Evolutionary conservation across 768 basidiomycete species (phyloP), one percentile per base, ranked within the genome.

Genomic region (Termitomyces titanicus): DNA sequence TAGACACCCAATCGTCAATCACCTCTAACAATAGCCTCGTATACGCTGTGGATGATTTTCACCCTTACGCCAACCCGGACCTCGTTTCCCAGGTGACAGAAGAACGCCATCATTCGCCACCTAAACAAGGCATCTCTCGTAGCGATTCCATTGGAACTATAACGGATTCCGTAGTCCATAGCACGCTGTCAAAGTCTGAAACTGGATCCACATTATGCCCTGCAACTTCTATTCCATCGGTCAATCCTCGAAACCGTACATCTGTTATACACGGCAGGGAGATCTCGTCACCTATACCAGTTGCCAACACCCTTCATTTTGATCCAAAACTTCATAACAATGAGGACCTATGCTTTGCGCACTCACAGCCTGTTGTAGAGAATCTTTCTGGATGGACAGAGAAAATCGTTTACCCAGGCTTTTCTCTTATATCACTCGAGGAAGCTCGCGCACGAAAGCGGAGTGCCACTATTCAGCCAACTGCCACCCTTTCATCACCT

Each of bases 31-130:
- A 45, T 57, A 55, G 53, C 52, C 35, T 48, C 47, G 63, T 65
- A 60, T 68, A 66, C 54, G 63, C 66, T 39, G 73, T 72, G 56
- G 76, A 76, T 58, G 73, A 66, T 37, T 64, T 79, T 37, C 90
- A 92, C 71, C 90, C 90, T 25, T 92, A 90, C 66, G 90, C 90
- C 50, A 90, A 92, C 62, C 89, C 89, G 8, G 86, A 90, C 58
- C 72, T 88, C 43, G 80, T 79, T 31, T 66, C 71, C 25, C 70
- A 71, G 35, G 67, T 72, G 47, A 66, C 74, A 52, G 61, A 73
- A 43, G 72, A 72, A 46, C 61, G 62, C 52, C 62, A 64, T 25
- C 8, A 65, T 45, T 65, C 70, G 35, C 64, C 70, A 38, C 59
- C 64, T 31, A 67, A 67, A 12, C 64, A 71, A 40, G 64, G 65